phyloP scores from a whole-genome alignment of 495 filamentous ascomycete genomes.

The Podospora tetraspora region DNA sequence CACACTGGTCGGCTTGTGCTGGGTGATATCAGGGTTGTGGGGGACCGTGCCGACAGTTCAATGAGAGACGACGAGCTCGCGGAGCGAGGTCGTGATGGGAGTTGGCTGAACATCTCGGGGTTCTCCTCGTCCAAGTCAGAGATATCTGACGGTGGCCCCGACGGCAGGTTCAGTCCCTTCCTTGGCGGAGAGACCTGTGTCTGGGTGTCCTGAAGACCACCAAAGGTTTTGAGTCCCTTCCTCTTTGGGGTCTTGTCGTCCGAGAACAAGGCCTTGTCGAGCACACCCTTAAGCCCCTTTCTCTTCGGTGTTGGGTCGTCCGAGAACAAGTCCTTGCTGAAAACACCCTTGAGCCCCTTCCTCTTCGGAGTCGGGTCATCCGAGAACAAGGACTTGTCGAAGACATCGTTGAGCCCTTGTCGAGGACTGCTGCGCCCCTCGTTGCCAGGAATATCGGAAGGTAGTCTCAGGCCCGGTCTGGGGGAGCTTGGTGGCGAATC shows the following conservation, averaged over 20 bases:
- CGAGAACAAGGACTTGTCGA: neutral
- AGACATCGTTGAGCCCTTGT: neutral
- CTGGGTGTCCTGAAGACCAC: neutral
- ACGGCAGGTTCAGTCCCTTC: neutral
- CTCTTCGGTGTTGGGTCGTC: no score
- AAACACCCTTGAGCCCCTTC: no score
- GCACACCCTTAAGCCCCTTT: neutral
- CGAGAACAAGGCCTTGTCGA: neutral
- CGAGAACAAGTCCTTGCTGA: no score
- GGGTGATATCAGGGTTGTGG: neutral
- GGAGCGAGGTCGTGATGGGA: neutral
- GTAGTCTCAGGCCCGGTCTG: neutral
- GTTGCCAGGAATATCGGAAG: neutral
- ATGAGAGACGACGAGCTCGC: neutral
- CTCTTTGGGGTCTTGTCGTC: neutral
- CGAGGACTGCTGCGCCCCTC: neutral
- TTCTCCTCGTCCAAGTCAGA: neutral
- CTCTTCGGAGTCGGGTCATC: neutral
- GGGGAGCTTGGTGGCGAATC: neutral
- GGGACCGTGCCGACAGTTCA: neutral
- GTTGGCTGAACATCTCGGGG: neutral
- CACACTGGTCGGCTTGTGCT: conserved; percentile 35
- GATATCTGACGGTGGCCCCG: neutral
- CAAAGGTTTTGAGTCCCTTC: neutral
- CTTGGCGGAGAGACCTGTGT: neutral